Base-by-base conservation (phyloP, 2,329 filamentous ascomycete species). In the Colletotrichum tanaceti region DNA sequence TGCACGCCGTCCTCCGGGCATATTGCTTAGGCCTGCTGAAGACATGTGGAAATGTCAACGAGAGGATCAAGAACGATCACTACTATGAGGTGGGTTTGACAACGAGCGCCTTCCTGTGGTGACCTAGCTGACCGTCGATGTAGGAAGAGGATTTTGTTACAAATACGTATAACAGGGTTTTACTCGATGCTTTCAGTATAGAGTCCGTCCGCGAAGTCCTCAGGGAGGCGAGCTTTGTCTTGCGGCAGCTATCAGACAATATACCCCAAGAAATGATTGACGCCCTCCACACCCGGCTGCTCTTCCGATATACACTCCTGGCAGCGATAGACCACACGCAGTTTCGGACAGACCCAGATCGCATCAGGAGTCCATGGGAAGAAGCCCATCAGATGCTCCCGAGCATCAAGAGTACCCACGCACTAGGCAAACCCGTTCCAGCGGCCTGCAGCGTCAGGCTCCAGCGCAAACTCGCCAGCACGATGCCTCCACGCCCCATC, bases 71-170 rank as follows among this genome's bases (percentile, higher is more conserved):
- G 62, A 85, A 86, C n/a, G 93, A 97, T 77, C 91, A 97, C 73
- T 98, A 91, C 76, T 98, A 95, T 74, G 96, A 99, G 86, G 92
- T 92, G 78, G 71, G 82, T 77, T 46, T n/a, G 35, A 24, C n/a
- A 14, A 20, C 14, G 32, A 35, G 32, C 32, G 11, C 20, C 28
- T 22, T 0, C 13, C 6, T 20, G 41, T 18, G 38, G 49, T 44
- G 14, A 10, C 2, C n/a, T 50, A n/a, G 57, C 50, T 65, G 18
- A 69, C n/a, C 7, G 38, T 16, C n/a, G 11, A 28, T n/a, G 18
- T 61, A 95, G 90, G 96, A 99, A 80, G 96, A 99, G 79, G 96
- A 99, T 75, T 98, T 99, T 76, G 93, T 97, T 22, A 94, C 93
- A 7, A 94, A 97, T 77, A 92, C 94, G 0, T 98, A 96, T 77